These are phyloP conservation scores for Saccharomycopsis capsularis DNA, from an alignment of 805 yeast species.

Conservation along the genomic window DNA sequence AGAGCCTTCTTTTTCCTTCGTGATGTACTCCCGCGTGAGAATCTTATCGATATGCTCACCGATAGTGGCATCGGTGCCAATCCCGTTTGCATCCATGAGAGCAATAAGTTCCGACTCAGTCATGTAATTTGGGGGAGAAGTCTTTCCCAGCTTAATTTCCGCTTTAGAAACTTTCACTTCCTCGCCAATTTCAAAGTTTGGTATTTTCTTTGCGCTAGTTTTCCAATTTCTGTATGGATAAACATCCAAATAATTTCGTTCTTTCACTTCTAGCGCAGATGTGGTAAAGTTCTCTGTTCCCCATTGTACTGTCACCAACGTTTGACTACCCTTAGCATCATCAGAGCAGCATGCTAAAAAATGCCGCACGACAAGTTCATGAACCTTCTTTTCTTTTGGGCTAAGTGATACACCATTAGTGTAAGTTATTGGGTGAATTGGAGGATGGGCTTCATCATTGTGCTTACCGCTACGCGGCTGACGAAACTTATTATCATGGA, in stretches of 20 bases:
- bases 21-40: conserved; percentile 57
- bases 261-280: conserved; percentile 67
- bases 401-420: conserved; percentile 29
- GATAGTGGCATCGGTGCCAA: conserved; percentile 98
- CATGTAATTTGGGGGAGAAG: conserved; percentile 73
- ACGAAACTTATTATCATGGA: conserved; percentile 40
- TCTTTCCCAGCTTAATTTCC: conserved; percentile 63
- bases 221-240: conserved; percentile 76
- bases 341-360: conserved; percentile 88
- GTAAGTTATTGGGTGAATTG: conserved; percentile 80
- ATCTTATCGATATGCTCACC: conserved; percentile 95
- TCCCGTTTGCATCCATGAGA: conserved; percentile 94
- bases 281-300: conserved; percentile 67
- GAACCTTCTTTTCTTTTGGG: conserved; percentile 58
- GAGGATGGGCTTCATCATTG: conserved; percentile 97
- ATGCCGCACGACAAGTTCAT: conserved; percentile 78
- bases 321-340: conserved; percentile 76
- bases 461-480: conserved; percentile 74
- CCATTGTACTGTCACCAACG: conserved; percentile 65
- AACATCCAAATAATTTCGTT: conserved; percentile 72
- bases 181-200: conserved; percentile 55
- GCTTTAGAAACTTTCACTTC: conserved; percentile 47
- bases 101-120: conserved; percentile 91
- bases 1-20: conserved; percentile 35
- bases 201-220: conserved; percentile 51